These are phyloP conservation scores for Fusarium anthophilum DNA, from an alignment of 2,329 filamentous ascomycete species.

Conservation along the genomic window DNA sequence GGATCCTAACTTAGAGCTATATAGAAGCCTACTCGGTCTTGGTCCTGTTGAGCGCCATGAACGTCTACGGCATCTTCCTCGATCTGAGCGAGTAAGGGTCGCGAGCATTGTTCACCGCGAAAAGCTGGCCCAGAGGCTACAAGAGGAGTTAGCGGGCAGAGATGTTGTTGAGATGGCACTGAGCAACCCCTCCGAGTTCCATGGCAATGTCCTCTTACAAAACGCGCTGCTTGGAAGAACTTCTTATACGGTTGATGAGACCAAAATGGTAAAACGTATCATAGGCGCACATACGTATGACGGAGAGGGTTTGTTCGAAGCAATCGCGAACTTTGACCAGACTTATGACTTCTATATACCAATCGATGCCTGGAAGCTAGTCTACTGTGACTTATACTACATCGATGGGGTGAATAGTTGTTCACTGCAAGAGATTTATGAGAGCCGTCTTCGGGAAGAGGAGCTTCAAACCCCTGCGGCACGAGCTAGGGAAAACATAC, in stretches of 20 bases:
- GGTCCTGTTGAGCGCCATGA: background rate
- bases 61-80: background rate
- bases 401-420: background rate
- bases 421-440: background rate
- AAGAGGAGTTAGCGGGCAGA: background rate
- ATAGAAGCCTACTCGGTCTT: background rate
- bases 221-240: background rate
- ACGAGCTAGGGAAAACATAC: background rate
- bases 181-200: background rate
- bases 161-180: background rate
- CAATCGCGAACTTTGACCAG: background rate
- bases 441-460: background rate
- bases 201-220: background rate
- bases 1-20: background rate
- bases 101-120: background rate
- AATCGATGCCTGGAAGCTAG: background rate
- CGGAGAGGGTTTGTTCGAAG: background rate
- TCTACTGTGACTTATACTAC: background rate
- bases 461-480: background rate
- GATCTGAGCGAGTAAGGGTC: background rate
- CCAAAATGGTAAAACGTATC: background rate
- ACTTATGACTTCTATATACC: fast-evolving
- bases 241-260: fast-evolving
- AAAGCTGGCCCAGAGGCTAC: background rate
- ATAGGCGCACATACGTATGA: background rate